Evolutionary conservation across 306 rosid genomes (phyloP).

Genomic region (Morella rubra): DNA sequence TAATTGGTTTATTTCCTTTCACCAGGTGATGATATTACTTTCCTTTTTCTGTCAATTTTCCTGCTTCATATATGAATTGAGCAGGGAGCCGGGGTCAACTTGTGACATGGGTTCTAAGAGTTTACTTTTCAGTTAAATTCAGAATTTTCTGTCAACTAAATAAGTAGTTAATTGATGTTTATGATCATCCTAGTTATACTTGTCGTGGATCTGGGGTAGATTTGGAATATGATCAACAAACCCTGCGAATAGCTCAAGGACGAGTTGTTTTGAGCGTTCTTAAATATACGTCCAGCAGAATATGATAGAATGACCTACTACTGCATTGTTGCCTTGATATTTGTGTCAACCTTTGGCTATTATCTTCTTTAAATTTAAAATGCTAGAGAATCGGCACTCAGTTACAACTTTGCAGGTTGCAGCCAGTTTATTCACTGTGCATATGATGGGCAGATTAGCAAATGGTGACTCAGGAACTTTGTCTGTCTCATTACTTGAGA

Average conservation of each 20-base stretch:
- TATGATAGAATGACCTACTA: not conserved
- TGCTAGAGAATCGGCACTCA: not conserved
- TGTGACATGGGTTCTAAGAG: not conserved
- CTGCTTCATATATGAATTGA: not conserved
- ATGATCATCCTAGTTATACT: not conserved
- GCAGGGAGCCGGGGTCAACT: not conserved
- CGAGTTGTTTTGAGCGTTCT: too few species aligned
- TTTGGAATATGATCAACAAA: too few species aligned
- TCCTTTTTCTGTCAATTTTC: slow-evolving; percentile 4
- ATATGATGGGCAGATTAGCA: slow-evolving; percentile 68
- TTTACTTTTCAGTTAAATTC: not conserved
- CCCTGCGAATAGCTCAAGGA: too few species aligned
- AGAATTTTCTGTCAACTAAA: not conserved
- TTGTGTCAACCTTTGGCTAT: not conserved
- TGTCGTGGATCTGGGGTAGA: not conserved
- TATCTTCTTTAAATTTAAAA: not conserved
- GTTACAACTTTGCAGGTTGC: slow-evolving; percentile 64
- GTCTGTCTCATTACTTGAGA: slow-evolving; percentile 68
- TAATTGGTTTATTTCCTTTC: slow-evolving; percentile 12
- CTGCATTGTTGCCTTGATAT: not conserved
- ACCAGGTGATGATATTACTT: not conserved
- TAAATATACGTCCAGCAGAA: too few species aligned
- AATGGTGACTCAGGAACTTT: slow-evolving; percentile 66
- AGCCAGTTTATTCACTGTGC: slow-evolving; percentile 64
- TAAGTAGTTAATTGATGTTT: not conserved